A percentile compares a stretch with the other conserved stretches of the same genome.
Evolutionary conservation across 371 early-diverging fungal species (phyloP).

Genomic region (Basidiobolus meristosporus): DNA sequence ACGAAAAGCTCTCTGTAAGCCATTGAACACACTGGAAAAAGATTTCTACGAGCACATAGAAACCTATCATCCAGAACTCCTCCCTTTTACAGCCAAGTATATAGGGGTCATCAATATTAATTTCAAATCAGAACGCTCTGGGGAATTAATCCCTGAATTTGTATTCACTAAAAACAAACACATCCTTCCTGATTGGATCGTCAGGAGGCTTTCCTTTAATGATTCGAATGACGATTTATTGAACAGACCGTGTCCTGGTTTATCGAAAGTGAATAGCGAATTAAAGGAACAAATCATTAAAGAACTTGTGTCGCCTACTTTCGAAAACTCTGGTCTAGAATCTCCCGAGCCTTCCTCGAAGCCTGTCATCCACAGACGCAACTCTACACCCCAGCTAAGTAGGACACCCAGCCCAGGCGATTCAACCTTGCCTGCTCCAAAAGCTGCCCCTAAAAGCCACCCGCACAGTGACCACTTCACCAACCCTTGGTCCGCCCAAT

Average conservation of each 20-base stretch:
- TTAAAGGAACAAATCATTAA: conserved; percentile 49
- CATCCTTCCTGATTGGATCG: conserved; percentile 43
- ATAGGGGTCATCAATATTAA: conserved; percentile 87
- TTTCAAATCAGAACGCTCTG: conserved; percentile 21
- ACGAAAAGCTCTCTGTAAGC: conserved; percentile 73
- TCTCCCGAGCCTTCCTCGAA: background rate
- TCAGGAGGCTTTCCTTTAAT: conserved; percentile 16
- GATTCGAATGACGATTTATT: too few species aligned
- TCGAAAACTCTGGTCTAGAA: conserved; percentile 29
- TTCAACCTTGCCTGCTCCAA: background rate
- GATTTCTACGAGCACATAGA: conserved; percentile 79
- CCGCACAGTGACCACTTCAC: background rate
- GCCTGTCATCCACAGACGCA: conserved; percentile 2
- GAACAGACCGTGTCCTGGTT: conserved; percentile 8
- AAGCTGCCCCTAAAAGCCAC: too few species aligned
- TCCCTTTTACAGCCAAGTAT: conserved; percentile 76
- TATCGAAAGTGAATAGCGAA: conserved; percentile 17
- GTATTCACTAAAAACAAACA: conserved; percentile 64
- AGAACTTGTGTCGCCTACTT: conserved; percentile 56
- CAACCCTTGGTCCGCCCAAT: conserved; percentile 37
- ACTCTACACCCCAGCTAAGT: background rate
- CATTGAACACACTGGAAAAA: conserved; percentile 61
- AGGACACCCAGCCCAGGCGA: background rate
- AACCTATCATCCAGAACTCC: conserved; percentile 49
- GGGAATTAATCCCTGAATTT: conserved; percentile 33